Base-by-base conservation (phyloP, 164 flowering plant genomes). In the Protea cynaroides region DNA sequence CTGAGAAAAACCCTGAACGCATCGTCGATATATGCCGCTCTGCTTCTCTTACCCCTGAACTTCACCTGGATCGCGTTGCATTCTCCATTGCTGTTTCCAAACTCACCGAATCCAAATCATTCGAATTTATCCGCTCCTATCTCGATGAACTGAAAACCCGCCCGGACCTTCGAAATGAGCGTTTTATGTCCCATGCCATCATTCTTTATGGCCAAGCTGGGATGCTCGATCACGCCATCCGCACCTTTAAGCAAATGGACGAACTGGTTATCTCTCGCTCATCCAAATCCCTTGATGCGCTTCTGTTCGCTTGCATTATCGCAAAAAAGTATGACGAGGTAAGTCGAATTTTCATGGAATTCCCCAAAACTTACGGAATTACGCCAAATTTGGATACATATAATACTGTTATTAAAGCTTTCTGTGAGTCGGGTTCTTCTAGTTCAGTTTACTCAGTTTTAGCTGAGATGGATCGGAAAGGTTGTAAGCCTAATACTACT, bases 11-110 rank as follows among this genome's bases (percentile, higher is more conserved):
- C 76, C 96, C 97, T 0, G 77, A 81, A 21, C 78, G 75, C 38
- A 83, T 93, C 76, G 68, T 87, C 69, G 83, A 83, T 19, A 85
- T 90, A 69, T 88, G 86, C 84, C 84, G 84, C 14, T 88, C 91
- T 22, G 91, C 98, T 10, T 67, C 84, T 13, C 90, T 92, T 54
- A 75, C 86, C 0, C 91, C 95, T 0, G 85, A 76, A 1, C 58
- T 65, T 44, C 91, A 83, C 59, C 83, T 86, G 68, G 96, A 87
- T 65, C 86, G 95, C 29, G 52, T 85, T 66, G 78, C 81, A 18
- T 84, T 82, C 77, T 81, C 95, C 34, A 37, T 80, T 61, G 95
- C 96, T 63, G 69, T 92, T 61, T 62, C 79, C 68, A 79, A 77
- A 59, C 93, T 90, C 69, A 54, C 80, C n/a, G 62, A 72, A 0